A percentile compares a stretch with the other conserved stretches of the same genome.
Evolutionary conservation across 176 grass and related monocot genomes (phyloP).

Genomic region (Oropetium thomaeum): DNA sequence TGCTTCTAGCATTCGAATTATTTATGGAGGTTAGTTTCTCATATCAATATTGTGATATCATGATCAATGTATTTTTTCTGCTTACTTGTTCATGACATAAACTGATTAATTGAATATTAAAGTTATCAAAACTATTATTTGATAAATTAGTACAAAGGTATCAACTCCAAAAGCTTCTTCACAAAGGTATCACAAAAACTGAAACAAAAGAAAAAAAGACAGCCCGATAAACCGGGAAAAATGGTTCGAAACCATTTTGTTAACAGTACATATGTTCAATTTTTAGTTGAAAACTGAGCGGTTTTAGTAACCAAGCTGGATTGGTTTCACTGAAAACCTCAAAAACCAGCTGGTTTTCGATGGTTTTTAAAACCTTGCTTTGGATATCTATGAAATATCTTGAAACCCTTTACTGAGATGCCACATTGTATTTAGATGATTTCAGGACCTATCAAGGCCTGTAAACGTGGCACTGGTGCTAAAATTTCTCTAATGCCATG

Average conservation of each 20-base stretch:
- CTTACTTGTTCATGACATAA: not conserved
- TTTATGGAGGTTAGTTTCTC: constrained; percentile 80
- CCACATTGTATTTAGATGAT: not conserved
- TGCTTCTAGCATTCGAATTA: constrained; percentile 81
- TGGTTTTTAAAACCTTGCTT: no score
- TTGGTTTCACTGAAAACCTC: no score
- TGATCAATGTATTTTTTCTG: not conserved
- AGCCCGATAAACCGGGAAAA: no score
- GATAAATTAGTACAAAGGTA: not conserved
- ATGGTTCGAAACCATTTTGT: no score
- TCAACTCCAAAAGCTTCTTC: not conserved
- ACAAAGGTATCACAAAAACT: no score
- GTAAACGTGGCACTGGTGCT: not conserved
- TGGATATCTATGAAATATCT: not conserved
- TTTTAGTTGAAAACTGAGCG: no score
- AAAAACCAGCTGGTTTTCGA: no score
- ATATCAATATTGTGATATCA: not conserved
- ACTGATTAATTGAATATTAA: not conserved
- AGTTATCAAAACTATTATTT: not conserved
- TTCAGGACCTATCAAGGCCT: not conserved
- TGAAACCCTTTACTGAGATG: not conserved
- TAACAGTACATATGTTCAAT: no score
- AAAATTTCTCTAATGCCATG: not conserved
- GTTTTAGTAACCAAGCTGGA: no score
- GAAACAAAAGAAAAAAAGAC: no score